phyloP scores from a whole-genome alignment of 441 rosid genomes.

The Theobroma grandiflorum region DNA sequence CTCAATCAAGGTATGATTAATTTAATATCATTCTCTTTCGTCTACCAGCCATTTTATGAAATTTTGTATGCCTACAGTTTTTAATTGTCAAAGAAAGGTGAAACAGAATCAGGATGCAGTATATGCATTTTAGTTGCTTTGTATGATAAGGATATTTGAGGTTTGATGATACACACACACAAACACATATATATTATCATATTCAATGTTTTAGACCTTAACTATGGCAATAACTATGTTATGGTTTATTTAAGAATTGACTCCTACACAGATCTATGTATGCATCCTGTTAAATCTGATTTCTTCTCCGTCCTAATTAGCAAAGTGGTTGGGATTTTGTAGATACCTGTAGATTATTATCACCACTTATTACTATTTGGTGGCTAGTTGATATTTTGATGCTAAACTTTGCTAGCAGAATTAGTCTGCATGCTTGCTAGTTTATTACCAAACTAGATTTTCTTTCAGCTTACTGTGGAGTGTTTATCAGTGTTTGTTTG shows the following conservation, averaged over 20 bases:
- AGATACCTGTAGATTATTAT: not conserved
- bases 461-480: not conserved
- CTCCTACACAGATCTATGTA: not conserved
- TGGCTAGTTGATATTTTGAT: slow-evolving; percentile 9
- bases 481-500: not conserved
- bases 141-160: slow-evolving; percentile 6
- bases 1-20: slow-evolving; percentile 79
- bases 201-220: not conserved
- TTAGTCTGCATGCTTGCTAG: not conserved
- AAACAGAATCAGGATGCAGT: not conserved
- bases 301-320: not conserved
- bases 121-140: not conserved
- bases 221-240: not conserved
- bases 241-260: not conserved
- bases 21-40: slow-evolving; percentile 1
- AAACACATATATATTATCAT: not conserved
- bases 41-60: not conserved
- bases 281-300: not conserved
- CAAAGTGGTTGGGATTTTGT: not conserved
- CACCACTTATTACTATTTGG: not conserved
- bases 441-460: not conserved
- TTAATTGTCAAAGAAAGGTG: not conserved
- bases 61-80: not conserved
- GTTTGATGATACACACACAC: not conserved
- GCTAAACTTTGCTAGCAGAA: slow-evolving; percentile 4